These are phyloP conservation scores for Eucalyptus polybractea DNA, from an alignment of 345 rosid genomes.

Conservation along the genomic window DNA sequence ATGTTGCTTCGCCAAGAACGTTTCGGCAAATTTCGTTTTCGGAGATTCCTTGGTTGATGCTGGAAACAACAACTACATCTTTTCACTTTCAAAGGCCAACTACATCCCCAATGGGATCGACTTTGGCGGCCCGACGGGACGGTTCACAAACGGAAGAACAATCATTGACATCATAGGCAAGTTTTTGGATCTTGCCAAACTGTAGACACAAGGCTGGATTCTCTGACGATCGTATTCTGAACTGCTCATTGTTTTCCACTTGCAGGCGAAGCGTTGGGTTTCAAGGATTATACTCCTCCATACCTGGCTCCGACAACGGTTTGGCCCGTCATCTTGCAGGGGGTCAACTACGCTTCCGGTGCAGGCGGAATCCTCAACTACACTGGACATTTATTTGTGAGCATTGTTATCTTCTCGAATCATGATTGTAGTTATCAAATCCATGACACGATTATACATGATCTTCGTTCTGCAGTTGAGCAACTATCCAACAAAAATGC, in stretches of 20 bases:
- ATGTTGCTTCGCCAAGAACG: neutral
- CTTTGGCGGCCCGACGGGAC: slow-evolving; percentile 57
- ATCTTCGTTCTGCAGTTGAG: neutral
- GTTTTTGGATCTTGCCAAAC: neutral
- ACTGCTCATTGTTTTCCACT: neutral
- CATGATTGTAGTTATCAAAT: neutral
- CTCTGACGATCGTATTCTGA: neutral
- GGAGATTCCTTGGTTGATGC: slow-evolving; percentile 76
- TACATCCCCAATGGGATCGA: slow-evolving; percentile 65
- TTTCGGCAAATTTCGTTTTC: slow-evolving; percentile 47
- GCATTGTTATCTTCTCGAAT: neutral
- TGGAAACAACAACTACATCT: slow-evolving; percentile 72
- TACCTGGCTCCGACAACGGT: slow-evolving; percentile 60
- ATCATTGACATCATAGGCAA: slow-evolving; percentile 62
- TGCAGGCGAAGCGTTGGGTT: slow-evolving; percentile 32
- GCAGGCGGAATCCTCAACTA: slow-evolving; percentile 68
- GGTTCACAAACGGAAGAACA: slow-evolving; percentile 76
- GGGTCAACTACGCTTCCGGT: slow-evolving; percentile 81
- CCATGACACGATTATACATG: neutral
- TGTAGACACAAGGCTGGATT: neutral
- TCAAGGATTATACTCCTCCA: slow-evolving; percentile 36
- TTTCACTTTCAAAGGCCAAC: slow-evolving; percentile 52
- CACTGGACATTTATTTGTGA: slow-evolving; percentile 68
- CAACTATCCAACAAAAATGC: neutral
- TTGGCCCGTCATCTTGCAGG: slow-evolving; percentile 32